Conservation (phyloP, 2,329 filamentous ascomycete species). For the Trichoderma atroviride region DNA sequence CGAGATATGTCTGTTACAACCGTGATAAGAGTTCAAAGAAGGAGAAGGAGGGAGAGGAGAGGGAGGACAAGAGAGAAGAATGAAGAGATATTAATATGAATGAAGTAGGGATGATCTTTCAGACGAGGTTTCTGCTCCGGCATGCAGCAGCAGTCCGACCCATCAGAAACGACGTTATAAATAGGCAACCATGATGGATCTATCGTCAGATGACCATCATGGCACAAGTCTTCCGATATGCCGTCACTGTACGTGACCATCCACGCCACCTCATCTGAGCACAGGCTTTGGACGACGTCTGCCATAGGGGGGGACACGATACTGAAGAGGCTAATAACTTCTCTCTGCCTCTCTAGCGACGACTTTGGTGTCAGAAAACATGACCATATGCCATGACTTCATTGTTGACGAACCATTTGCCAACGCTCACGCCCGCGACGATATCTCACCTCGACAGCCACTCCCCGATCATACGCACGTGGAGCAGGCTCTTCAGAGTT, state of each 20-base stretch:
- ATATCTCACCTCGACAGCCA: not conserved
- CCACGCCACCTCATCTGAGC: not conserved
- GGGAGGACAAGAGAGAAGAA: not conserved
- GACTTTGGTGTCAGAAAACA: not conserved
- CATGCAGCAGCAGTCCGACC: not conserved
- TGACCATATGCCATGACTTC: not conserved
- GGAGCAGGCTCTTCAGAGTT: not conserved
- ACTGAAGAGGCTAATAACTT: not conserved
- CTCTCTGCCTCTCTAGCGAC: not conserved
- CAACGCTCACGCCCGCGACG: not conserved
- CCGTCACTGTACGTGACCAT: not conserved
- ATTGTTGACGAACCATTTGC: not conserved
- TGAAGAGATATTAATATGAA: not conserved
- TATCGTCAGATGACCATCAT: constrained; percentile 2
- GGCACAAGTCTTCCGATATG: constrained; percentile 7
- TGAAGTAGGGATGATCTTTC: not conserved
- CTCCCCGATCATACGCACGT: not conserved
- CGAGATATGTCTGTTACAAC: not conserved
- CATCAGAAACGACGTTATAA: not conserved
- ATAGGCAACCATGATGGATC: not conserved
- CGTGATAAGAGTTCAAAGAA: not conserved
- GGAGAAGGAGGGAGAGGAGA: not conserved
- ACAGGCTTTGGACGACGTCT: not conserved
- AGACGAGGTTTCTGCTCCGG: not conserved
- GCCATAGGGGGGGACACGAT: not conserved